Evolutionary conservation across 2,329 filamentous ascomycete species (phyloP), one percentile per base, ranked within the genome.

Genomic region (Fusarium praegraminearum): DNA sequence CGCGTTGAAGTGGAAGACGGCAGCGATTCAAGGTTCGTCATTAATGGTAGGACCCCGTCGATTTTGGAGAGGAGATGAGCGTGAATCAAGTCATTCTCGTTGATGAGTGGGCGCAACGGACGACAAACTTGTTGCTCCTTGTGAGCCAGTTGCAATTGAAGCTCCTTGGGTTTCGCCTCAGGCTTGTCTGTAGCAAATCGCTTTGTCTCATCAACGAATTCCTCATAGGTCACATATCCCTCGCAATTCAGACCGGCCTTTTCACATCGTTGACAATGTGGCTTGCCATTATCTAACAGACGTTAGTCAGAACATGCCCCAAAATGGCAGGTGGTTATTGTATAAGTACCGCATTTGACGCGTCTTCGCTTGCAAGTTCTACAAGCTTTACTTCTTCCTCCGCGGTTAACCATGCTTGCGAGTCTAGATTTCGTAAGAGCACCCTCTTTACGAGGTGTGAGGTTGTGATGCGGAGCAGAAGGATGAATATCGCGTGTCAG

Each of bases 351-450:
- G 49, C 63, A 66, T 51, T 67, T 66, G 9, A 66, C 63, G 8
- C 63, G 63, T 18, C 63, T 55, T 46, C 56, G 63, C 44, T 56
- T 66, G 63, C 63, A 66, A 1, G 63, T 66, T 15, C 18, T 62
- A 22, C 63, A 66, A 2, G 63, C 63, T 62, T 62, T 66, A 20
- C 62, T 66, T 16, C 63, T 57, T 12, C 63, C 63, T 5, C 63
- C 63, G 3, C 63, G 47, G 22, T 66, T 66, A 11, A 66, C 63
- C 63, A 66, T 66, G 38, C 8, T 28, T 32, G 43, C 36, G 9
- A 10, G 9, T 30, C 28, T 4, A 2, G 3, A 7, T 7, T 3
- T 50, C 10, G 15, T 45, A 5, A 3, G 2, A 8, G 16, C 15
- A 4, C 9, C 13, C 16, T 35, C 28, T 13, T 33, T n/a, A 7